Conservation (phyloP, 1,284 basidiomycete genomes). For the Athelia sp. region DNA sequence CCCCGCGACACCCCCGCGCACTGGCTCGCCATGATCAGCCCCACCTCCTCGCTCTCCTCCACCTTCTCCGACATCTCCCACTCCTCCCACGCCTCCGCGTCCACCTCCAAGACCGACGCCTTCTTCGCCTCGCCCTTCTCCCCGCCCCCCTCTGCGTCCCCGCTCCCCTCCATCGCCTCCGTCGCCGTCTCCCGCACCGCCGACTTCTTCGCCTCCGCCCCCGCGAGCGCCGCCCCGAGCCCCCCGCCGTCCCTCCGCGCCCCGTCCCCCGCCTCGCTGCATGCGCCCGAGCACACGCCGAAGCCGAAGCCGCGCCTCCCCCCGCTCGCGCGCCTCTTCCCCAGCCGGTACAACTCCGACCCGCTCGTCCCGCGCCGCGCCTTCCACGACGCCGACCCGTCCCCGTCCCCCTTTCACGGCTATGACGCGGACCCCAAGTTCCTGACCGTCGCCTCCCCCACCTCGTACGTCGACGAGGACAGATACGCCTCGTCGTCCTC, state of each 20-base stretch:
- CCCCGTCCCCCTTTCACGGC: neutral
- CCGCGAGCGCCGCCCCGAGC: conserved; percentile 4
- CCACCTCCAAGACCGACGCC: conserved; percentile 15
- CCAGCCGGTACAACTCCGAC: conserved; percentile 8
- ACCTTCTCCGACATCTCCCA: conserved; percentile 1
- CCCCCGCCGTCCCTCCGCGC: conserved; percentile 9
- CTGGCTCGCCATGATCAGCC: conserved; percentile 1
- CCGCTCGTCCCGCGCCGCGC: neutral
- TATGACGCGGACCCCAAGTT: neutral
- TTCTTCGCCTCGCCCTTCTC: conserved; percentile 34
- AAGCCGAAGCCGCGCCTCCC: conserved; percentile 5
- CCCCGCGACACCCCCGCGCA: too few species aligned
- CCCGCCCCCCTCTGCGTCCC: conserved; percentile 21
- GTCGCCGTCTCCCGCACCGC: conserved; percentile 17
- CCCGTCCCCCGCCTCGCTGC: conserved; percentile 1
- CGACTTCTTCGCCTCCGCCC: conserved; percentile 27
- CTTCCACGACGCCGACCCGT: neutral
- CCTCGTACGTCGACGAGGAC: neutral
- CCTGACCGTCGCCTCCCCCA: too few species aligned
- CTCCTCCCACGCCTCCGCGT: neutral
- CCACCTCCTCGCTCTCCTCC: conserved; percentile 1
- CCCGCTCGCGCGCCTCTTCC: conserved; percentile 12
- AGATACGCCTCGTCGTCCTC: neutral
- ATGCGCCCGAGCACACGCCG: too few species aligned
- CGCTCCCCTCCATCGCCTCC: conserved; percentile 14